Percentiles rank a stretch among this genome's conserved stretches.
These are phyloP conservation scores for Primulina eburnea DNA, from an alignment of 257 asterid species.

Conservation along the genomic window DNA sequence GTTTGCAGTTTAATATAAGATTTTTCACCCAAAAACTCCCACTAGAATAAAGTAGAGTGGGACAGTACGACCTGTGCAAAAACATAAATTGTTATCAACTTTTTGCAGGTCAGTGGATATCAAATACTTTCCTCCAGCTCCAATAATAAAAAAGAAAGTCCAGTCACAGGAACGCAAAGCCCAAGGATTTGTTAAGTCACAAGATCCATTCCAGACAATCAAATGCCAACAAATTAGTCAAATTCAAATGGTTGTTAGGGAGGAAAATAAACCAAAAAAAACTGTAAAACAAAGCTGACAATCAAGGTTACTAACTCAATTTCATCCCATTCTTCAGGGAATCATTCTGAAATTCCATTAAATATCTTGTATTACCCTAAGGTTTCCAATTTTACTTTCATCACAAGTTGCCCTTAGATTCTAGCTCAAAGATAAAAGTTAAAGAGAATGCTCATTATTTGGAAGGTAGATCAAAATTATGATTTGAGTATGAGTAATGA, in stretches of 20 bases:
- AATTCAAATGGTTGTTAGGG: conserved; percentile 20
- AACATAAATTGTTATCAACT: conserved; percentile 9
- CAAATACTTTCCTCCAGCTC: conserved; percentile 30
- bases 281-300: background rate
- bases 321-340: conserved; percentile 18
- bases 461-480: background rate
- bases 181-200: conserved; percentile 25
- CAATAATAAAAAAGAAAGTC: background rate
- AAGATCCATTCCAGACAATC: conserved; percentile 25
- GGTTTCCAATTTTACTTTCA: conserved; percentile 6
- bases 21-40: background rate
- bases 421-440: background rate
- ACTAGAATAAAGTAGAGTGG: background rate
- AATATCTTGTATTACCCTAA: background rate
- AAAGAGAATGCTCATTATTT: background rate
- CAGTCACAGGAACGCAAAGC: background rate
- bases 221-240: conserved; percentile 14
- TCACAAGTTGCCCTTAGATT: background rate
- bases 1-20: conserved; percentile 20
- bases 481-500: background rate
- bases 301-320: background rate
- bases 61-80: background rate
- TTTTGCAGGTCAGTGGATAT: conserved; percentile 32
- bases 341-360: background rate
- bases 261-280: conserved; percentile 3